Evolutionary conservation across 108 stramenopile genomes (phyloP).

Genomic region (Nitzschia sp.): DNA sequence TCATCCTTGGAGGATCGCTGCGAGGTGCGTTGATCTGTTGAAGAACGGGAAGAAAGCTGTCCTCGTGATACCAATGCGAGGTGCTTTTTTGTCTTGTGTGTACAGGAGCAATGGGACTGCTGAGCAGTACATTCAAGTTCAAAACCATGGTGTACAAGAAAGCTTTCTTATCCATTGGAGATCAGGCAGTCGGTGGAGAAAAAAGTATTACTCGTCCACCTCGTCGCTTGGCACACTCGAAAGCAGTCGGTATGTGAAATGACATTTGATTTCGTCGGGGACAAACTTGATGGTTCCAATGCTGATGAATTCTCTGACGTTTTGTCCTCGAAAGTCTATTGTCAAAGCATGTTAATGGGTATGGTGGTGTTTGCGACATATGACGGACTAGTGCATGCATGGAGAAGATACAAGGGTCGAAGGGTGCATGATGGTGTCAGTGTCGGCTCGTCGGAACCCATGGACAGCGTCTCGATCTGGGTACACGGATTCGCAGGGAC

Average conservation of each 20-base stretch:
- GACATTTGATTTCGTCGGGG: neutral
- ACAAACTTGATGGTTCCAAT: neutral
- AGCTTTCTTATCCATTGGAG: constrained; percentile 3
- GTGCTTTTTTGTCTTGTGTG: neutral
- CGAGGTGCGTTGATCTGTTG: neutral
- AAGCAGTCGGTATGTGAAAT: neutral
- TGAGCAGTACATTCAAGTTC: neutral
- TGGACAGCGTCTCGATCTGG: too few relatives aligned
- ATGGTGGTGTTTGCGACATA: neutral
- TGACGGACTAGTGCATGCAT: neutral
- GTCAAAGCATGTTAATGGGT: neutral
- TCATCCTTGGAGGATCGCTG: neutral
- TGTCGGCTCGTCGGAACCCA: too few relatives aligned
- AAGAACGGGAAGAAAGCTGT: neutral
- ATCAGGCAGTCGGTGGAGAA: neutral
- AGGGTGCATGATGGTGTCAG: too few relatives aligned
- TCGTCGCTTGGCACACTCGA: neutral
- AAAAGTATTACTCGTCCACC: neutral
- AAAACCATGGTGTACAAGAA: neutral
- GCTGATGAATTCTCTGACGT: neutral
- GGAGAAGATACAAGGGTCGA: neutral
- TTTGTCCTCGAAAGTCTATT: neutral
- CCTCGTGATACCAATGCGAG: too few relatives aligned
- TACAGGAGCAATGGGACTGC: neutral
- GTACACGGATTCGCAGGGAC: neutral